Conservation (phyloP, 805 yeast species). For the Schwanniomyces sp. region DNA sequence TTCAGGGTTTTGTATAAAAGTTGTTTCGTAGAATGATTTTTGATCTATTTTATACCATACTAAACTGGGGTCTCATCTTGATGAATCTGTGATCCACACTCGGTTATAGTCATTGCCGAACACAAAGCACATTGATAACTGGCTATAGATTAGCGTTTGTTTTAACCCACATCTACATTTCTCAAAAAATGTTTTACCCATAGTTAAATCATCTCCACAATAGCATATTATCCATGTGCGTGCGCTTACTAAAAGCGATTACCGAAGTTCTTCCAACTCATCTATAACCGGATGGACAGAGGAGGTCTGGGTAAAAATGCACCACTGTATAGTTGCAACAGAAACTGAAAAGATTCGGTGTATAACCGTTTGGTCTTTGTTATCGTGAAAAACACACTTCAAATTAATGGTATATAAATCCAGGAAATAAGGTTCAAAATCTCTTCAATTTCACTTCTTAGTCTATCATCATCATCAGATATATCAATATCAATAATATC, state of each 20-base stretch:
- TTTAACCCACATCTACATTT: conserved; percentile 1
- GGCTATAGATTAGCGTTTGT: neutral
- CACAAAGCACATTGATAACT: neutral
- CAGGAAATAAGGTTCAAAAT: neutral
- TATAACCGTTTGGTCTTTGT: conserved; percentile 1
- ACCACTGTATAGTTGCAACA: neutral
- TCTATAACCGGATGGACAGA: conserved; percentile 1
- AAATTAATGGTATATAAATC: conserved; percentile 1
- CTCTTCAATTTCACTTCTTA: neutral
- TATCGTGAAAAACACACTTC: neutral
- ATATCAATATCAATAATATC: neutral
- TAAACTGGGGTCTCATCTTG: neutral
- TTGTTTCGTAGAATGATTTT: neutral
- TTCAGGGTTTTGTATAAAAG: neutral
- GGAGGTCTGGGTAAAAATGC: neutral
- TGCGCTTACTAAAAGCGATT: conserved; percentile 2
- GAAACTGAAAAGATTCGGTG: neutral
- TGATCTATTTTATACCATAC: conserved; percentile 1
- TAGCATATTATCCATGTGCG: neutral
- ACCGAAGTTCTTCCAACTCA: neutral
- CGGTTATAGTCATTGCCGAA: conserved; percentile 1
- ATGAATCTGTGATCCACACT: neutral
- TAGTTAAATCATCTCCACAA: neutral
- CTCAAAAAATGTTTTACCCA: neutral
- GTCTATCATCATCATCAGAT: neutral